Evolutionary conservation across 1,284 basidiomycete species (phyloP).

Genomic region (Trichosporon sp.): DNA sequence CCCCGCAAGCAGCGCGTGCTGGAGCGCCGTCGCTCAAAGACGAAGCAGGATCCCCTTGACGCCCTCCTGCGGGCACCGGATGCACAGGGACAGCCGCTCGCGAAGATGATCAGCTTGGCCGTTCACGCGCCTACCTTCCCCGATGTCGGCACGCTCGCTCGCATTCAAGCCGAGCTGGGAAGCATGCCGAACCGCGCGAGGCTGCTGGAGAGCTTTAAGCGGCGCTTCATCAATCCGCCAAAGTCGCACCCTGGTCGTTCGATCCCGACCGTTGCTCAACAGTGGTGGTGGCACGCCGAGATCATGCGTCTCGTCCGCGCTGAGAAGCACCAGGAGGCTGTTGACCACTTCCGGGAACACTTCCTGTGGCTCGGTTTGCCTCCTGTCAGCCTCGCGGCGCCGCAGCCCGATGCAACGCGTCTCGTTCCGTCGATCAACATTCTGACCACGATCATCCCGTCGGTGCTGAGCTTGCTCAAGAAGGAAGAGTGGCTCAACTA

Average conservation of each 20-base stretch:
- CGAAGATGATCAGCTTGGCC: slow-evolving; percentile 1
- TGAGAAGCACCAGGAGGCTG: slow-evolving; percentile 32
- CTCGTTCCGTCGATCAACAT: slow-evolving; percentile 36
- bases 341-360: slow-evolving; percentile 35
- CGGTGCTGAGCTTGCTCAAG: slow-evolving; percentile 35
- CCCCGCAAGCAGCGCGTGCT: slow-evolving; percentile 8
- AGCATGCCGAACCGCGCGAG: background rate
- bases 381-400: background rate
- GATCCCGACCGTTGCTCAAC: slow-evolving; percentile 23
- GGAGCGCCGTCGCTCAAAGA: background rate
- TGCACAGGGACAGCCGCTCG: background rate
- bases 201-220: slow-evolving; percentile 29
- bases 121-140: slow-evolving; percentile 21
- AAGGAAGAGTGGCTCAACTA: slow-evolving; percentile 24
- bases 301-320: slow-evolving; percentile 35
- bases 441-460: slow-evolving; percentile 39
- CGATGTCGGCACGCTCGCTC: slow-evolving; percentile 27
- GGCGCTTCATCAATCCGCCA: slow-evolving; percentile 27
- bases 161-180: slow-evolving; percentile 29
- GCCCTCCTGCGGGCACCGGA: background rate
- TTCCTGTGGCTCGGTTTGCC: slow-evolving; percentile 48
- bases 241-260: slow-evolving; percentile 17
- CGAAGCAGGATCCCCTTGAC: background rate
- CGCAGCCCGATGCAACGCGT: slow-evolving; percentile 4
- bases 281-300: slow-evolving; percentile 42